Base-by-base conservation (phyloP, 495 filamentous ascomycete species). In the Podospora sp. region DNA sequence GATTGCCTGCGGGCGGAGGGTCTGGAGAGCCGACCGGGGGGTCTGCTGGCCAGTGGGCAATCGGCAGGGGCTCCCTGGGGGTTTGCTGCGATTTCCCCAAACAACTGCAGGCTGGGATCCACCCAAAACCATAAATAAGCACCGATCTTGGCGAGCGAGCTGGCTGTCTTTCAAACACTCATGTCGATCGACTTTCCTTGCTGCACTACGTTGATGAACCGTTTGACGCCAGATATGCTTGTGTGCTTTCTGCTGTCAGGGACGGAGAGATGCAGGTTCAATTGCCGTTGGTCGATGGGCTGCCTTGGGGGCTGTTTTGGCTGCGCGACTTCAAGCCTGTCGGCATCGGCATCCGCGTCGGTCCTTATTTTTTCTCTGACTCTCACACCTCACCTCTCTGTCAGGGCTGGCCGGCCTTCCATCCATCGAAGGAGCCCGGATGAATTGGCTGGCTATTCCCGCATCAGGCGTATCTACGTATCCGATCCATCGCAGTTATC, bases 381-480 rank as follows among this genome's bases (percentile, higher is more conserved):
- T 27, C 46, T 27, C 24, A 25, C 26, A 50, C 26, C 22, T 33
- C 61, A 52, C 7, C 49, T 53, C 24, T 33, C 59, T n/a, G 20
- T 29, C n/a, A 14, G 12, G 11, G 61, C 33, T 51, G 33, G 58
- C n/a, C 58, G 9, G n/a, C 24, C 22, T 25, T 59, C 56, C 25
- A 26, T 9, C 20, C 8, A 53, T 62, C 40, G 36, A 61, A 61
- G 55, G 51, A 67, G 50, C 29, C 60, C 65, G 68, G 68, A 24
- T 70, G 68, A 67, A 70, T 70, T 61, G 61, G 50, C 61, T 62
- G 65, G 65, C 49, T 67, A 65, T 65, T 52, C 21, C 50, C 60
- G 29, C 22, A 63, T 61, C 58, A 21, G 24, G 27, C 26, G 25
- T 59, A 36, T 14, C 27, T 59, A 21, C n/a, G 6, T 3, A 25